Conservation (phyloP, 2,329 filamentous ascomycete species). For the Curvularia spicifera region DNA sequence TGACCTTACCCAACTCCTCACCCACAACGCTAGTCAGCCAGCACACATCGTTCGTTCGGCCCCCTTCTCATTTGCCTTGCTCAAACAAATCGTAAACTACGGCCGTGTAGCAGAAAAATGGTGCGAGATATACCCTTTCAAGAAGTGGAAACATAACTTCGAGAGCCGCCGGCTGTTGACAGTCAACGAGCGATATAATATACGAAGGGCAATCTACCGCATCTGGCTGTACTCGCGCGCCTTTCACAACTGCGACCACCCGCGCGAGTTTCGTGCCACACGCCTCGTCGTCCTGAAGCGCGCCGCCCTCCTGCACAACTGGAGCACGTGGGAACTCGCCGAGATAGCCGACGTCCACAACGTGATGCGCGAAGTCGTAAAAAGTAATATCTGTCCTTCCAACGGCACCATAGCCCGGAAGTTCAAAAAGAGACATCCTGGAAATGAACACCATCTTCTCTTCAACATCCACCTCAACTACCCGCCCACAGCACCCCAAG, state of each 20-base stretch:
- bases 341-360: conserved; percentile 65
- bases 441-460: conserved; percentile 56
- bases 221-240: conserved; percentile 66
- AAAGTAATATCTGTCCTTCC: conserved; percentile 65
- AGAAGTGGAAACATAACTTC: conserved; percentile 67
- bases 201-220: conserved; percentile 65
- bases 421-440: conserved; percentile 63
- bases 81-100: conserved; percentile 61
- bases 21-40: conserved; percentile 65
- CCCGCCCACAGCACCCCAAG: conserved; percentile 45
- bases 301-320: conserved; percentile 65
- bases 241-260: conserved; percentile 61
- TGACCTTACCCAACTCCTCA: conserved; percentile 65
- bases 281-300: conserved; percentile 58
- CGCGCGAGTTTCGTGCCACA: conserved; percentile 58
- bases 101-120: conserved; percentile 64
- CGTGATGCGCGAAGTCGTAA: conserved; percentile 63
- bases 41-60: conserved; percentile 61
- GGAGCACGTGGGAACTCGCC: conserved; percentile 61
- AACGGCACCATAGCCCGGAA: conserved; percentile 66
- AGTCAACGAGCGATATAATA: conserved; percentile 55
- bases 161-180: conserved; percentile 62
- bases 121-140: conserved; percentile 67
- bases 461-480: conserved; percentile 63
- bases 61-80: conserved; percentile 61